Percentiles rank a stretch among this genome's conserved stretches.
These are phyloP conservation scores for Chimonanthus praecox DNA, from an alignment of 164 flowering plant species.

Conservation along the genomic window DNA sequence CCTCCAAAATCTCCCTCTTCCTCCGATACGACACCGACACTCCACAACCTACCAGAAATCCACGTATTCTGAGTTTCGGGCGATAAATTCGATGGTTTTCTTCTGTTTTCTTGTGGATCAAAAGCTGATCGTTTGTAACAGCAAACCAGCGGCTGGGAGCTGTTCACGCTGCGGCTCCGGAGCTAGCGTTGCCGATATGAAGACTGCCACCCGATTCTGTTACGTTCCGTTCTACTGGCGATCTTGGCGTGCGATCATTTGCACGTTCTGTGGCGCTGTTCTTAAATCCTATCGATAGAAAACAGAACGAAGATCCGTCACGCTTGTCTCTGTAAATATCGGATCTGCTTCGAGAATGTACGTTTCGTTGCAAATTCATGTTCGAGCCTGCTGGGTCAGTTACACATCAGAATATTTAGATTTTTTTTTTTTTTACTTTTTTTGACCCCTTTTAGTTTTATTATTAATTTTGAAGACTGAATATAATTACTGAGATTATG, in stretches of 20 bases:
- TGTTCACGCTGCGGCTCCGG: conserved; percentile 83
- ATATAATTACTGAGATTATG: background rate
- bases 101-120: conserved; percentile 85
- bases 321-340: background rate
- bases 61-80: background rate
- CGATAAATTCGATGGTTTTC: conserved; percentile 43
- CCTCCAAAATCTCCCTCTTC: background rate
- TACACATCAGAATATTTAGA: too few relatives aligned
- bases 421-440: too few relatives aligned
- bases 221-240: conserved; percentile 67
- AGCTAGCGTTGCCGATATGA: conserved; percentile 82
- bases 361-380: background rate
- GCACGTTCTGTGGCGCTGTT: conserved; percentile 73
- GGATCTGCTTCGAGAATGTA: background rate
- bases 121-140: conserved; percentile 35
- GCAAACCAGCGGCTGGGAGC: conserved; percentile 76
- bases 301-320: background rate
- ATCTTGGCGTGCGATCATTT: conserved; percentile 69
- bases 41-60: background rate
- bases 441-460: too few relatives aligned
- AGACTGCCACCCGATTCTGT: conserved; percentile 64
- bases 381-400: too few relatives aligned
- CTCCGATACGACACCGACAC: background rate
- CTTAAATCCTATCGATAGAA: conserved; percentile 49
- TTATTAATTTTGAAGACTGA: background rate